A percentile compares a stretch with the other conserved stretches of the same genome.
Conservation (phyloP, 148 eudicot species). For the Vaccinium myrtillus region DNA sequence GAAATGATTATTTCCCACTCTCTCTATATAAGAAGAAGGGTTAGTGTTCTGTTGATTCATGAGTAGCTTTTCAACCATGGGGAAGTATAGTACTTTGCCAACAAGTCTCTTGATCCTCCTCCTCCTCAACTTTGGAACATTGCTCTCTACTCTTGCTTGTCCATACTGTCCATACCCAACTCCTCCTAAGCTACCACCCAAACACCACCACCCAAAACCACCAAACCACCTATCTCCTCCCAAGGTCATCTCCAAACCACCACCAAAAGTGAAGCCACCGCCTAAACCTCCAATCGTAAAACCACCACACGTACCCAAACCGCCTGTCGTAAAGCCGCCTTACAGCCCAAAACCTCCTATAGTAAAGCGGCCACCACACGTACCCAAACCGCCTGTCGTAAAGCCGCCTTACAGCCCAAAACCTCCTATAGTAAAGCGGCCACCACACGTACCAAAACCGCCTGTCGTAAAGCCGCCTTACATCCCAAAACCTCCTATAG, state of each 20-base stretch:
- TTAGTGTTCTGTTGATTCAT: neutral
- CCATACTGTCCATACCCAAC: conserved; percentile 20
- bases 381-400: too few species aligned
- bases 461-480: neutral
- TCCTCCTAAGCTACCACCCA: conserved; percentile 30
- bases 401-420: neutral
- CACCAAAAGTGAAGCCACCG: neutral
- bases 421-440: neutral
- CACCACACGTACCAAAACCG: neutral
- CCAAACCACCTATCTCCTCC: conserved; percentile 10
- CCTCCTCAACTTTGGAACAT: neutral
- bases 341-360: neutral
- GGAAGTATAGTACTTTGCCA: neutral
- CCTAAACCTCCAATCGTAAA: conserved; percentile 19
- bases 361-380: conserved; percentile 17
- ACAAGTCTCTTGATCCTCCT: neutral
- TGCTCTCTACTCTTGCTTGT: conserved; percentile 12
- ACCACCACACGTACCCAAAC: conserved; percentile 9
- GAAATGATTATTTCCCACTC: too few species aligned
- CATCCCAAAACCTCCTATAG: neutral
- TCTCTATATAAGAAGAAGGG: conserved; percentile 2
- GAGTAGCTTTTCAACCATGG: neutral
- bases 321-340: conserved; percentile 19
- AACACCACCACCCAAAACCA: too few species aligned
- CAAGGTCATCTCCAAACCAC: conserved; percentile 16